Conservation (phyloP, 768 basidiomycete species). For the Hypholoma fasciculare region DNA sequence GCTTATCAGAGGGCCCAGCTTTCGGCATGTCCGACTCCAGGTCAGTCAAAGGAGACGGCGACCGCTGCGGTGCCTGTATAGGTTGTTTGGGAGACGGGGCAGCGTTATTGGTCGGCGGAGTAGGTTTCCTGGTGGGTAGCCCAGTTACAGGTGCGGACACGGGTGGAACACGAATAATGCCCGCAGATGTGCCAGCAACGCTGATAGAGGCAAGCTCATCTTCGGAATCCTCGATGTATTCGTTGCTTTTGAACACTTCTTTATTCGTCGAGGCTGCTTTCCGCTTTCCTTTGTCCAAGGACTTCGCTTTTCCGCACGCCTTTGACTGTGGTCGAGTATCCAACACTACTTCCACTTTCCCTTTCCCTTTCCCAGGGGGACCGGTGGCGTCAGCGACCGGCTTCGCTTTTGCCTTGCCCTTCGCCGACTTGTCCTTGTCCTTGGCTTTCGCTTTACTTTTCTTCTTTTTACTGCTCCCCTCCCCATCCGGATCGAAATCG, state of each 20-base stretch:
- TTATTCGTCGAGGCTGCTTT: constrained; percentile 29
- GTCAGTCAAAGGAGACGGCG: background rate
- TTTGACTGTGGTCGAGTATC: constrained; percentile 14
- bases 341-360: constrained; percentile 26
- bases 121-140: background rate
- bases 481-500: constrained; percentile 21
- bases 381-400: background rate
- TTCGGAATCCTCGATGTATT: constrained; percentile 39
- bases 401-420: constrained; percentile 15
- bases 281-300: constrained; percentile 29
- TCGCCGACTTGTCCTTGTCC: constrained; percentile 18
- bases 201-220: constrained; percentile 15
- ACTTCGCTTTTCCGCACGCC: constrained; percentile 22
- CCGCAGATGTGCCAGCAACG: background rate
- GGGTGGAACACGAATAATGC: background rate
- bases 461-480: constrained; percentile 12
- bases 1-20: constrained; percentile 3
- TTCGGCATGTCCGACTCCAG: constrained; percentile 5
- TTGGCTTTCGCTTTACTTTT: constrained; percentile 14
- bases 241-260: constrained; percentile 42
- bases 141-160: background rate
- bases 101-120: background rate
- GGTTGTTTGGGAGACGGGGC: background rate
- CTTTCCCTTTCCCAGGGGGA: background rate
- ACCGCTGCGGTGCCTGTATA: background rate